Conservation (phyloP, 257 asterid genomes). For the Plantago ovata region DNA sequence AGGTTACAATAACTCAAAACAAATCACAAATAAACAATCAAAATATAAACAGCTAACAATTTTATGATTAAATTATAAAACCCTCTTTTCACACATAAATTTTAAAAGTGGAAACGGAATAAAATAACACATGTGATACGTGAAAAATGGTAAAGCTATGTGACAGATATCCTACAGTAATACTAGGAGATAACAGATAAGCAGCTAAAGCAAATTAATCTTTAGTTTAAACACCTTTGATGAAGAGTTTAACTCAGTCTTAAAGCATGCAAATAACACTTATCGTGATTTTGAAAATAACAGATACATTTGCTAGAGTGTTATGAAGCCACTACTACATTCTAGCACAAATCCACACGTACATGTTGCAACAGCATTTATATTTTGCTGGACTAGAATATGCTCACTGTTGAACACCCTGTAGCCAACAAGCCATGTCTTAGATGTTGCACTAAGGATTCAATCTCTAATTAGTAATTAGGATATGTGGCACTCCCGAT, state of each 20-base stretch:
- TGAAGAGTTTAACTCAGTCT: too few species aligned
- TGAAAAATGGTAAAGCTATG: too few species aligned
- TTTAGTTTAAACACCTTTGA: too few species aligned
- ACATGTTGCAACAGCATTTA: neutral
- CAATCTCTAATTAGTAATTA: neutral
- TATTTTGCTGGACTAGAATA: slow-evolving; percentile 6
- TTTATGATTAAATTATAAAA: neutral
- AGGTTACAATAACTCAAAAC: neutral
- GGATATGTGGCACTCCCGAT: neutral
- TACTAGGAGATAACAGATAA: too few species aligned
- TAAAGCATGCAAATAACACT: neutral
- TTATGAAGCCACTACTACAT: slow-evolving; percentile 1
- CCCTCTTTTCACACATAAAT: neutral
- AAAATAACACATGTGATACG: too few species aligned
- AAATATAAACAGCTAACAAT: neutral
- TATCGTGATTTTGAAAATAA: neutral
- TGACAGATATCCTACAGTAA: too few species aligned
- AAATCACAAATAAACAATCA: neutral
- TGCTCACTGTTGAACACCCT: neutral
- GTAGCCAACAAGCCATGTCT: neutral
- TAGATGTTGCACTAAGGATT: neutral
- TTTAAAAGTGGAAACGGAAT: neutral
- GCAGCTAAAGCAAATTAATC: too few species aligned
- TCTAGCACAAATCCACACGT: neutral
- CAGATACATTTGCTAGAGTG: slow-evolving; percentile 3